phyloP scores from a whole-genome alignment of 2,329 filamentous ascomycete genomes.

The Ophidiomyces ophidiicola region DNA sequence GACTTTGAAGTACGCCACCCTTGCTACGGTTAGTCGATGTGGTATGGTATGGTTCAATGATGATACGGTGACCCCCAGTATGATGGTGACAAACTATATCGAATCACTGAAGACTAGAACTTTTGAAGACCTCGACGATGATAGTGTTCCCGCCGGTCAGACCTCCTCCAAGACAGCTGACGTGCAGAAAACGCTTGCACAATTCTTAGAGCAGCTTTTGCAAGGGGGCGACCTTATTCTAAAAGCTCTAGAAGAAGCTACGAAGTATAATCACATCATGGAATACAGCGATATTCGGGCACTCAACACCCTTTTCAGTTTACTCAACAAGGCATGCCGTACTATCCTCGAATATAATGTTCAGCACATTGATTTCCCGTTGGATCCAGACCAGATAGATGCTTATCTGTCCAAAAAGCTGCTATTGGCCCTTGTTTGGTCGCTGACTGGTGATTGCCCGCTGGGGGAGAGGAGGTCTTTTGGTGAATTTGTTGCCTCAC shows the following conservation, averaged over 20 bases:
- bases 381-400: slow-evolving; percentile 82
- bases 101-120: slow-evolving; percentile 67
- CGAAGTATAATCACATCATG: slow-evolving; percentile 88
- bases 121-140: slow-evolving; percentile 93
- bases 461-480: slow-evolving; percentile 76
- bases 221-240: slow-evolving; percentile 69
- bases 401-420: slow-evolving; percentile 87
- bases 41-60: slow-evolving; percentile 99
- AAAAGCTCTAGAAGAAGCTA: slow-evolving; percentile 62
- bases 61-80: slow-evolving; percentile 81
- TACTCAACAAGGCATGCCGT: slow-evolving; percentile 86
- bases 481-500: slow-evolving; percentile 67
- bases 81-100: slow-evolving; percentile 89
- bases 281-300: slow-evolving; percentile 87
- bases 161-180: slow-evolving; percentile 65
- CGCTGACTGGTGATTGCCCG: slow-evolving; percentile 87
- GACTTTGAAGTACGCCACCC: slow-evolving; percentile 88
- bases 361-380: slow-evolving; percentile 84
- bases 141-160: slow-evolving; percentile 63
- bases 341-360: slow-evolving; percentile 92
- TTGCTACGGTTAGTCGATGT: slow-evolving; percentile 97
- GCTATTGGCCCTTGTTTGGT: slow-evolving; percentile 85
- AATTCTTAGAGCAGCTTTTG: slow-evolving; percentile 63
- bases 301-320: slow-evolving; percentile 83
- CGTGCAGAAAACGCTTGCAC: slow-evolving; percentile 67